Evolutionary conservation across 1,284 basidiomycete species (phyloP), one percentile per base, ranked within the genome.

Genomic region (Ustilago loliicola): DNA sequence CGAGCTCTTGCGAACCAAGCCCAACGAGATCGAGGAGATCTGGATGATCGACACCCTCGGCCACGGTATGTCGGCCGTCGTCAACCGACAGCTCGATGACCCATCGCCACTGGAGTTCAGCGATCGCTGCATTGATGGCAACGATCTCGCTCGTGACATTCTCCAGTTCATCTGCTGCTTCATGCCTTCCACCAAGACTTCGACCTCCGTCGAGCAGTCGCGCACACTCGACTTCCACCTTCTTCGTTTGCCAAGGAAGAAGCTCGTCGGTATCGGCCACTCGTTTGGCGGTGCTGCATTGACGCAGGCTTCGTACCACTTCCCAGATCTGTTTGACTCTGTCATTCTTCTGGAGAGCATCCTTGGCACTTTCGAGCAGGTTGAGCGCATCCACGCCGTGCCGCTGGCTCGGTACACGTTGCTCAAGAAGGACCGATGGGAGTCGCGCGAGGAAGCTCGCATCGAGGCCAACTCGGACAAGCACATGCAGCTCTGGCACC

Each of bases 31-130:
- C 25, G 70, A 72, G 30, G 74, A 77, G 57, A 63, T 77, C 52
- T 77, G 74, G 74, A 66, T 77, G 66, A 72, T 77, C 21, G 74
- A 77, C 63, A 70, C 70, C 0, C 70, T 77, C 32, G 70, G 74
- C 19, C 74, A 77, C 62, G 74, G 70, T 32, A 69, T 69, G 74
- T 72, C 65, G 29, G 69, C 70, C 51, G 66, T 66, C 9, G 62
- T 77, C 66, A 77, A 77, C 62, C 65, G 69, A 55, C 74, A 72
- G 69, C 67, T 76, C 2, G 72, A 76, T n/a, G 64, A 53, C 3
- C 67, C 64, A 13, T 48, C 67, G 2, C 72, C 72, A 21, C 67
- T 76, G 38, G 67, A 76, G 53, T 76, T 67, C 54, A 76, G 62
- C 42, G 69, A 77, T 60, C 69, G 74, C 21, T 72, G 68, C 74